phyloP scores from a whole-genome alignment of 2,329 filamentous ascomycete genomes.

The Neonectria neomacrospora region DNA sequence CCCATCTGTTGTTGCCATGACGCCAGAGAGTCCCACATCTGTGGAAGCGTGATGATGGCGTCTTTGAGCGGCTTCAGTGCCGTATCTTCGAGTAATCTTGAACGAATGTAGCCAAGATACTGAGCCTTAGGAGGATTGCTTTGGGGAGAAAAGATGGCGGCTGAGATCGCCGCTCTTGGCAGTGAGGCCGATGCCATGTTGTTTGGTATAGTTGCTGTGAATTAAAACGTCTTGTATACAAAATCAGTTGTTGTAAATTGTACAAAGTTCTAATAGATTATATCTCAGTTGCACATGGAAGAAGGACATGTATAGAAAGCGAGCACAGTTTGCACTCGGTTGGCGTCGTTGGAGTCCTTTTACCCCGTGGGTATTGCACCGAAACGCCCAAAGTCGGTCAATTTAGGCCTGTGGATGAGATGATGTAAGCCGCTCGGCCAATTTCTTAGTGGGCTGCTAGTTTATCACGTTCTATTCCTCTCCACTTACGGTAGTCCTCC shows the following conservation, averaged over 20 bases:
- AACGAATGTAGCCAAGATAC: conserved; percentile 26
- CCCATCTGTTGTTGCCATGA: conserved; percentile 14
- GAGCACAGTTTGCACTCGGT: neutral
- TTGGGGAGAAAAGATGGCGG: conserved; percentile 34
- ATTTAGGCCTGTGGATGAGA: conserved; percentile 1
- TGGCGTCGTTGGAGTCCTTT: neutral
- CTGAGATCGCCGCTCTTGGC: conserved; percentile 22
- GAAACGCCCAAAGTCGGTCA: conserved; percentile 10
- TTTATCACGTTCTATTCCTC: neutral
- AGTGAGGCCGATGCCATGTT: conserved; percentile 7
- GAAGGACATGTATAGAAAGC: neutral
- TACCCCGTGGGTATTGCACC: conserved; percentile 1
- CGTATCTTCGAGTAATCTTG: conserved; percentile 19
- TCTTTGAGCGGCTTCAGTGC: conserved; percentile 17
- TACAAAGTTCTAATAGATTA: neutral
- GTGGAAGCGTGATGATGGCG: conserved; percentile 15
- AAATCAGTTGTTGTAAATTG: neutral
- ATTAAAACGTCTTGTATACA: neutral
- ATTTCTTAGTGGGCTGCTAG: conserved; percentile 6
- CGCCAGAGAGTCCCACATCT: conserved; percentile 20
- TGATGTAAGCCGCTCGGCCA: conserved; percentile 10
- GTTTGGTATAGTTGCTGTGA: neutral
- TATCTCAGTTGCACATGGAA: neutral
- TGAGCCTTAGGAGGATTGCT: conserved; percentile 23
- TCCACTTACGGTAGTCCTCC: neutral